Conservation (phyloP, 768 basidiomycete species). For the Tylopilus subfusipes region DNA sequence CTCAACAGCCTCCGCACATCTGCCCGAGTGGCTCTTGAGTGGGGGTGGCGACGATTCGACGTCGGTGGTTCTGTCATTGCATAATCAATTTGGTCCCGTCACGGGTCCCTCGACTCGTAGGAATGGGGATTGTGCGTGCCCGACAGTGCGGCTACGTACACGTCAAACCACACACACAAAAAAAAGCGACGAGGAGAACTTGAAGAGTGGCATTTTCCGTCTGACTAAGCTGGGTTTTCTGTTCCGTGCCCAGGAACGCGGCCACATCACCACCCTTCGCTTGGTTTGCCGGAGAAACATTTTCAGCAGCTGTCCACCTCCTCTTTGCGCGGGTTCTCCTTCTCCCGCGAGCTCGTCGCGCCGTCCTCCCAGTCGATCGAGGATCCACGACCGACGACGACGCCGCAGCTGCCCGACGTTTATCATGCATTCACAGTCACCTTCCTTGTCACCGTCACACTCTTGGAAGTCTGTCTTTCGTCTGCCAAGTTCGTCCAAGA, state of each 20-base stretch:
- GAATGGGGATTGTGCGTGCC: neutral
- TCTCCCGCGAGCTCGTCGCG: slow-evolving; percentile 7
- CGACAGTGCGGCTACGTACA: neutral
- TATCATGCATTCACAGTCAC: slow-evolving; percentile 26
- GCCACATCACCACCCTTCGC: slow-evolving; percentile 13
- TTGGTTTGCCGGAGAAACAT: slow-evolving; percentile 16
- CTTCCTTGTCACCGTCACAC: slow-evolving; percentile 26
- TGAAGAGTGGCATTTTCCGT: slow-evolving; percentile 26
- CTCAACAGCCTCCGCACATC: neutral
- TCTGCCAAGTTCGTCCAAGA: slow-evolving; percentile 64
- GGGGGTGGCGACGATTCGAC: neutral
- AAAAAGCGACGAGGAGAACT: neutral
- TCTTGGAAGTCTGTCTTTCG: slow-evolving; percentile 76
- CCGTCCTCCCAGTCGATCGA: slow-evolving; percentile 15
- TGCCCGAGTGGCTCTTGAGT: neutral
- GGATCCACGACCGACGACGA: slow-evolving; percentile 25
- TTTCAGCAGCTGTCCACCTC: slow-evolving; percentile 14
- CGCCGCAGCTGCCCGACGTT: slow-evolving; percentile 1
- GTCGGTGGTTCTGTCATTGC: neutral
- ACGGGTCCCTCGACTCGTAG: neutral
- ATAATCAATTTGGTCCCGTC: neutral
- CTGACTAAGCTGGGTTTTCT: slow-evolving; percentile 30
- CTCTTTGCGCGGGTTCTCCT: slow-evolving; percentile 4
- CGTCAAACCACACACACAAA: too few relatives aligned
- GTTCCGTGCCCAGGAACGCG: slow-evolving; percentile 7